phyloP scores from a whole-genome alignment of 2,329 filamentous ascomycete genomes.

The Ascochyta clinopodiicola region DNA sequence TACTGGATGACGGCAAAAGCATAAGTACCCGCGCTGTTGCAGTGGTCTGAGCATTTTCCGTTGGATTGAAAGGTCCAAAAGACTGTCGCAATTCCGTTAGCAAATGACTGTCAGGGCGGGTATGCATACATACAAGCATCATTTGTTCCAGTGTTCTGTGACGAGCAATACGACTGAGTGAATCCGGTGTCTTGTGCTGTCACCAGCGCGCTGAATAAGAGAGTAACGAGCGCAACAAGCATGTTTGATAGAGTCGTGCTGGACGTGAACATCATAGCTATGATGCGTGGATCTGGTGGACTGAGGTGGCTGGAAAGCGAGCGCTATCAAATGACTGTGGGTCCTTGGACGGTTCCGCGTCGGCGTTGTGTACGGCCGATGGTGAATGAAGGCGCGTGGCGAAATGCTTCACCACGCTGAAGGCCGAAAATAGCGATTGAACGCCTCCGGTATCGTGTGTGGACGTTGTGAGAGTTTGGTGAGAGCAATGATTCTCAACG shows the following conservation, averaged over 20 bases:
- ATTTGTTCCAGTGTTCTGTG: constrained; percentile 50
- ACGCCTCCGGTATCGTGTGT: constrained; percentile 27
- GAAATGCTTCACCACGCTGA: constrained; percentile 13
- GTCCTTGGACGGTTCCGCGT: constrained; percentile 1
- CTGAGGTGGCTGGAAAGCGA: neutral
- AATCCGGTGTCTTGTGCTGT: constrained; percentile 23
- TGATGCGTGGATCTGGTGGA: neutral
- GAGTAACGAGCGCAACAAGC: constrained; percentile 24
- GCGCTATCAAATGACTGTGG: constrained; percentile 3
- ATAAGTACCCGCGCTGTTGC: constrained; percentile 56
- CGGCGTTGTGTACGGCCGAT: neutral
- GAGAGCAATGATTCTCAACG: constrained; percentile 3
- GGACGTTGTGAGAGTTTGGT: constrained; percentile 10
- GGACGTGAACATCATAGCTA: constrained; percentile 24
- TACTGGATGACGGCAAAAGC: constrained; percentile 74
- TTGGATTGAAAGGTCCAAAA: constrained; percentile 65
- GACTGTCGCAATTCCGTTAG: constrained; percentile 22
- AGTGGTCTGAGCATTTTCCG: constrained; percentile 70
- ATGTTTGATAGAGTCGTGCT: constrained; percentile 22
- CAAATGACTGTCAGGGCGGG: neutral
- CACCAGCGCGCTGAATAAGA: constrained; percentile 20
- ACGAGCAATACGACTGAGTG: constrained; percentile 53
- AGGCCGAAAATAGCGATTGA: constrained; percentile 30
- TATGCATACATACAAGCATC: constrained; percentile 41
- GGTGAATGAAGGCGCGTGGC: constrained; percentile 19